phyloP scores from a whole-genome alignment of 139 green algal species.

The Picochlorum sp. region DNA sequence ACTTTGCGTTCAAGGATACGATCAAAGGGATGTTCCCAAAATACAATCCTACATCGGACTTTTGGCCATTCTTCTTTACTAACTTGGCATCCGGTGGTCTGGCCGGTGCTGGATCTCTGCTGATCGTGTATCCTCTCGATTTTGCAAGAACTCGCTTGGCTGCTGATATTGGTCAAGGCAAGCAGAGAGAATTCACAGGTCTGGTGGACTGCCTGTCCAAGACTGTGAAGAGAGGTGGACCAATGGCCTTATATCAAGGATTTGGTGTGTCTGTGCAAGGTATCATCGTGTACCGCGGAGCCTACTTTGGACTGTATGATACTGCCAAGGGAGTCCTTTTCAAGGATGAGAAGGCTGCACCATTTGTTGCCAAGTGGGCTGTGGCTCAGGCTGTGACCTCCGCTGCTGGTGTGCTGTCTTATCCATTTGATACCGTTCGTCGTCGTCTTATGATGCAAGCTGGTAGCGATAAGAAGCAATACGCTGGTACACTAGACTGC shows the following conservation, averaged over 20 bases:
- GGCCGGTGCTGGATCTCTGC: constrained; percentile 83
- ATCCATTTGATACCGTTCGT: constrained; percentile 98
- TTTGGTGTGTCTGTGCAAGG: constrained; percentile 93
- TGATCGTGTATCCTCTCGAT: constrained; percentile 98
- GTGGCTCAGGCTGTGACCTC: constrained; percentile 76
- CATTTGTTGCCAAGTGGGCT: constrained; percentile 56
- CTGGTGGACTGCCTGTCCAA: constrained; percentile 86
- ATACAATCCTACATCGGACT: constrained; percentile 85
- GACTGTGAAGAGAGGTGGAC: constrained; percentile 38
- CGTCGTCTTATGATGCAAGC: constrained; percentile 98
- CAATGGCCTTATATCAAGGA: constrained; percentile 72
- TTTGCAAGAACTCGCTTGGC: constrained; percentile 97
- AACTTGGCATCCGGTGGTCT: constrained; percentile 94
- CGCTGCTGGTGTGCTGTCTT: constrained; percentile 76
- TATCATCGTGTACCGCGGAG: constrained; percentile 97
- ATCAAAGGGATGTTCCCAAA: constrained; percentile 96
- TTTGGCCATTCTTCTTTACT: constrained; percentile 90
- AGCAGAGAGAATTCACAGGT: constrained; percentile 75
- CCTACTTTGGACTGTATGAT: constrained; percentile 99
- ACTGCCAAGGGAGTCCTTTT: constrained; percentile 84
- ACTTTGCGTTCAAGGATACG: constrained; percentile 99
- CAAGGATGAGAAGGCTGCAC: constrained; percentile 48
- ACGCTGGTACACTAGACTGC: constrained; percentile 85
- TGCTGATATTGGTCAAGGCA: constrained; percentile 64
- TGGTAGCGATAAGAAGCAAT: constrained; percentile 67